phyloP scores from a whole-genome alignment of 345 rosid genomes.

The Bruguiera parviflora region DNA sequence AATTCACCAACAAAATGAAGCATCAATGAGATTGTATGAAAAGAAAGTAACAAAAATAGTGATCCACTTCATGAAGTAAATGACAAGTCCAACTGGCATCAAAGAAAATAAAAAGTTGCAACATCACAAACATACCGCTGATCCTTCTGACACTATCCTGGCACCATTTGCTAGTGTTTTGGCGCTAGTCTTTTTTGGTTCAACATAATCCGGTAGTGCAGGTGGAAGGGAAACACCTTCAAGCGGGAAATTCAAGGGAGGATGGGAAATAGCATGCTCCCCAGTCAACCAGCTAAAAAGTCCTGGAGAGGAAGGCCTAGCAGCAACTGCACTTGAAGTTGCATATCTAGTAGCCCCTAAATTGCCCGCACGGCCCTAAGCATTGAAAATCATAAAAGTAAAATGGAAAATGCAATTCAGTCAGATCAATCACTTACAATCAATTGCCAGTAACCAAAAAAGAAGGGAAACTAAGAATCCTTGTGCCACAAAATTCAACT shows the following conservation, averaged over 20 bases:
- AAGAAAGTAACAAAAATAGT: constrained; percentile 2
- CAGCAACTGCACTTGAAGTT: constrained; percentile 53
- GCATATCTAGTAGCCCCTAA: constrained; percentile 45
- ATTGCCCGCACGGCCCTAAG: constrained; percentile 46
- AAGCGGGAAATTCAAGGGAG: constrained; percentile 57
- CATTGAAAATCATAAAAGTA: neutral
- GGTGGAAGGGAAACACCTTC: constrained; percentile 56
- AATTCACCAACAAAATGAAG: constrained; percentile 18
- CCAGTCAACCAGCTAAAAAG: constrained; percentile 69
- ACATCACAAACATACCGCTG: constrained; percentile 39
- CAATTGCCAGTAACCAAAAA: neutral
- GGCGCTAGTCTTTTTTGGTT: constrained; percentile 53
- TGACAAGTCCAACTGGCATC: neutral
- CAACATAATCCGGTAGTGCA: constrained; percentile 53
- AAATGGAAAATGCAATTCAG: neutral
- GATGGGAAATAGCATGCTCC: constrained; percentile 37
- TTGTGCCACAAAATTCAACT: neutral
- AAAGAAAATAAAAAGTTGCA: neutral
- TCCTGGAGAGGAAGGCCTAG: constrained; percentile 42
- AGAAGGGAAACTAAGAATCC: neutral
- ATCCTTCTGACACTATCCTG: constrained; percentile 63
- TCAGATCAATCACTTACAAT: neutral
- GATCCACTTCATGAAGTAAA: neutral
- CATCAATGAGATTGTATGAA: neutral
- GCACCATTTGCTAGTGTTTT: constrained; percentile 71